Base-by-base conservation (phyloP, 2,329 filamentous ascomycete species). In the Fusarium decemcellulare region DNA sequence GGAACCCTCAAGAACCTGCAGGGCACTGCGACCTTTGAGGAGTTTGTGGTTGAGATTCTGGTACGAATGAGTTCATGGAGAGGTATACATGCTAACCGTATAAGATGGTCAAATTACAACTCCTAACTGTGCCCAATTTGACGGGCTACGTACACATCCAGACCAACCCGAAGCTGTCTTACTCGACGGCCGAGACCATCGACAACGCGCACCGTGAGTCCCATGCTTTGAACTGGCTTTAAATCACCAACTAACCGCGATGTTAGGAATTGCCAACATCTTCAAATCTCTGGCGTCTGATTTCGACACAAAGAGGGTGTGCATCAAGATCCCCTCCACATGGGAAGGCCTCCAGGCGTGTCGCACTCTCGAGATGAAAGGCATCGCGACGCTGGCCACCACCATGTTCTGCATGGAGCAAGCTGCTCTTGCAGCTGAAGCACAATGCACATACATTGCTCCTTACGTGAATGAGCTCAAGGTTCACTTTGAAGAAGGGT, bases 381-480 rank as follows among this genome's bases (percentile, higher is more conserved):
- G 87, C 2, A 86, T 91, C n/a, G 79, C 82, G 2, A 91, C 89
- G 0, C 79, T 91, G 4, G 88, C 87, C 0, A 92, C 90, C 0
- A 90, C 88, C 2, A 79, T 92, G 50, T 92, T 91, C 71, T 87
- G 85, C 44, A 82, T 90, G 70, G 82, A 87, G 42, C 90, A 91
- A 73, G 89, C 88, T 0, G 81, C 82, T 2, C 79, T 90, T 2
- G 89, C 90, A 0, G 85, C 83, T 1, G 85, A 89, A 52, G 86
- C 84, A 0, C 82, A 84, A 5, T 91, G 88, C 69, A 84, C 84
- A 1, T 91, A 91, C 70, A 87, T 92, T 44, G 88, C 89, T 0
- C 90, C 90, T 0, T 92, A 91, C 65, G 87, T 91, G 32, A 91
- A 91, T 72, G 88, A 91, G 68, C 79, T 92, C 42, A 86, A 85